Percentiles rank a stretch among this genome's conserved stretches.
Evolutionary conservation across 176 grass and related monocot genomes (phyloP).

Genomic region (Eleusine indica): DNA sequence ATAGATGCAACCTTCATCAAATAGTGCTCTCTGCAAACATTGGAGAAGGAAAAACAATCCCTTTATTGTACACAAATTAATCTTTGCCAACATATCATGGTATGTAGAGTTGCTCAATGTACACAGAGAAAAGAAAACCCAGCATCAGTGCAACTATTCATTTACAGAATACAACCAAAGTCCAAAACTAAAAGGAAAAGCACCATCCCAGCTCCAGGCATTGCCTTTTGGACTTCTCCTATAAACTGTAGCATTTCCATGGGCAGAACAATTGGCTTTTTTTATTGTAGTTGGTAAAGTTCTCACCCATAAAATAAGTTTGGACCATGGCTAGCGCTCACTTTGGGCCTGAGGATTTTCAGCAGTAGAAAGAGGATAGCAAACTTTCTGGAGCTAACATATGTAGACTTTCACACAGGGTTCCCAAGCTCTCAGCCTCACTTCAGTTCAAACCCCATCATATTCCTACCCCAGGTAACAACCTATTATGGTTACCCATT

Average conservation of each 20-base stretch:
- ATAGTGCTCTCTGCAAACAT: conserved; percentile 78
- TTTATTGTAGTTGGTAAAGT: not conserved
- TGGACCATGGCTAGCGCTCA: not conserved
- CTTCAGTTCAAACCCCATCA: not conserved
- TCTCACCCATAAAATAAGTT: not conserved
- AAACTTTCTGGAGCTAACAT: not conserved
- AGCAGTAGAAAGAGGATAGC: not conserved
- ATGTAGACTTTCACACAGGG: not conserved
- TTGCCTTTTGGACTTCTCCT: not conserved
- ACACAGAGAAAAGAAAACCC: conserved; percentile 1
- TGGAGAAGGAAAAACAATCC: conserved; percentile 23
- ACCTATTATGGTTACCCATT: not conserved
- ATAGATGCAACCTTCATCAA: conserved; percentile 97
- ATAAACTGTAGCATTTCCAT: not conserved
- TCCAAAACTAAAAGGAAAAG: conserved; percentile 5
- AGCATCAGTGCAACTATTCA: conserved; percentile 14
- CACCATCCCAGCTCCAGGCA: not conserved
- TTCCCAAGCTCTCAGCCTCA: not conserved
- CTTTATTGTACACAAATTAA: conserved; percentile 15
- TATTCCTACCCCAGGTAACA: not conserved
- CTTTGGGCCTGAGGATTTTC: conserved; percentile 17
- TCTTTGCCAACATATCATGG: conserved; percentile 11
- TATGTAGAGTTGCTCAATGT: not conserved
- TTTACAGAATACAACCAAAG: conserved; percentile 5
- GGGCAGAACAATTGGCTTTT: not conserved